Conservation (phyloP, 2,329 filamentous ascomycete genomes). For the Fusarium abutilonis region DNA sequence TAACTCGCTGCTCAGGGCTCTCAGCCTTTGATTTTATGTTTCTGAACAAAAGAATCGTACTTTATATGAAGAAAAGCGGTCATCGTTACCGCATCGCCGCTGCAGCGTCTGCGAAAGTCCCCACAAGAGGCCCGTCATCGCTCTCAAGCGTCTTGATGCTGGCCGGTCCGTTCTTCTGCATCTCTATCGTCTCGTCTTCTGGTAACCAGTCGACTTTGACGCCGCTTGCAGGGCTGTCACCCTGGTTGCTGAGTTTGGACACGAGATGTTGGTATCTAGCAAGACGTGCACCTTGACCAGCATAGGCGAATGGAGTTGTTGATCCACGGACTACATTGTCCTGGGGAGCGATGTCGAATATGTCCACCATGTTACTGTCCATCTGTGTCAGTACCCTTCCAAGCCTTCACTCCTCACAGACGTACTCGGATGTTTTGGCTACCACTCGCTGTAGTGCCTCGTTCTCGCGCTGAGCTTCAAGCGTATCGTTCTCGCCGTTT, state of each 20-base stretch:
- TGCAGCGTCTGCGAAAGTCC: constrained; percentile 69
- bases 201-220: constrained; percentile 66
- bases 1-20: constrained; percentile 1
- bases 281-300: constrained; percentile 65
- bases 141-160: constrained; percentile 50
- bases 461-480: constrained; percentile 70
- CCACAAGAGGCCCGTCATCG: constrained; percentile 60
- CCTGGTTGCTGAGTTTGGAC: constrained; percentile 64
- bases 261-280: constrained; percentile 70
- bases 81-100: constrained; percentile 57
- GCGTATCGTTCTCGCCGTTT: constrained; percentile 65
- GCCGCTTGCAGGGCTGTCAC: constrained; percentile 52
- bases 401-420: constrained; percentile 1
- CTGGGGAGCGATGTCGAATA: constrained; percentile 71
- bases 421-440: constrained; percentile 71
- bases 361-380: constrained; percentile 71
- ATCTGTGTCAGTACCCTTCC: constrained; percentile 17
- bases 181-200: constrained; percentile 61
- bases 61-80: constrained; percentile 1
- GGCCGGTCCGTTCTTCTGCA: constrained; percentile 52
- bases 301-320: constrained; percentile 57
- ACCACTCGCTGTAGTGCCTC: constrained; percentile 72
- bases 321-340: constrained; percentile 52
- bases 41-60: neutral
- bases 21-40: constrained; percentile 5